phyloP scores from a whole-genome alignment of 305 asterid genomes.

The Solanum chacoense region DNA sequence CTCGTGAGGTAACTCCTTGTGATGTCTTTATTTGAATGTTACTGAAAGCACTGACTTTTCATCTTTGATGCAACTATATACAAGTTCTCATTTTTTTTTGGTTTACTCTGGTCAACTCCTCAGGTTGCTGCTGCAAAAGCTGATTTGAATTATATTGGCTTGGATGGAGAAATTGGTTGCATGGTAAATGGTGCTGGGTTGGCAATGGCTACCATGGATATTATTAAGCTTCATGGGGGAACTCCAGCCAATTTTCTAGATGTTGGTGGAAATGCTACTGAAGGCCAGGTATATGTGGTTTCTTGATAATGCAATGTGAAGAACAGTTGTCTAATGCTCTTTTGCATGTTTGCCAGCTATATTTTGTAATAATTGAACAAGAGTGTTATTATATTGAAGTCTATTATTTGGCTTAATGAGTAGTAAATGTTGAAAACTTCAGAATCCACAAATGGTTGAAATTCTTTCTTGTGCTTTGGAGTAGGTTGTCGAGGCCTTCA shows the following conservation, averaged over 20 bases:
- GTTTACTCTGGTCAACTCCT: not conserved
- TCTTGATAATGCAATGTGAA: not conserved
- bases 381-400: not conserved
- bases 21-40: not conserved
- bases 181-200: slow-evolving; percentile 99
- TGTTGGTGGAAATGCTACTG: slow-evolving; percentile 99
- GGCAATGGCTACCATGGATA: slow-evolving; percentile 99
- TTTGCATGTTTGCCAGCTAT: not conserved
- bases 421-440: not conserved
- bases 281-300: slow-evolving; percentile 54
- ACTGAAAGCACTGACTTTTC: not conserved
- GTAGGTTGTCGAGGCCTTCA: slow-evolving; percentile 96
- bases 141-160: slow-evolving; percentile 95
- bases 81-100: not conserved
- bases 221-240: slow-evolving; percentile 94
- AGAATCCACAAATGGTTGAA: not conserved
- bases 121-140: slow-evolving; percentile 99
- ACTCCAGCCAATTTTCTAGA: slow-evolving; percentile 99
- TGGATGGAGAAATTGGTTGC: slow-evolving; percentile 99
- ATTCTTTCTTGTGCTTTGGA: slow-evolving; percentile 6
- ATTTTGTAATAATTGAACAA: not conserved
- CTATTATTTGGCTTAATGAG: not conserved
- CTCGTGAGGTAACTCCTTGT: slow-evolving; percentile 65
- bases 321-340: not conserved
- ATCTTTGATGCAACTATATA: not conserved